A percentile compares a stretch with the other conserved stretches of the same genome.
Evolutionary conservation across 163 green algal species (phyloP).

Genomic region (Chloromonas sp.): DNA sequence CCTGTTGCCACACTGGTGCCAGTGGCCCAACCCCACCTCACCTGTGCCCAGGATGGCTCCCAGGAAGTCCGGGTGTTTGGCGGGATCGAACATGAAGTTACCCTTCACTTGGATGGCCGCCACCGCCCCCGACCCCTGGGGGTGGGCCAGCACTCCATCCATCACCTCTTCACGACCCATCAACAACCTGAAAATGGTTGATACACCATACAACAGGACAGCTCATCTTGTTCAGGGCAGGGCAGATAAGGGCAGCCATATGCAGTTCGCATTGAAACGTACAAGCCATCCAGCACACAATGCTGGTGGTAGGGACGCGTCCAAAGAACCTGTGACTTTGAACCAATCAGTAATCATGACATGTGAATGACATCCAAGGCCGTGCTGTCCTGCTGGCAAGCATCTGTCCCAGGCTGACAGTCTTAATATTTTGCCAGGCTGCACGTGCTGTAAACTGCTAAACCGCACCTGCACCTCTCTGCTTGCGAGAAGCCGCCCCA

Average conservation of each 20-base stretch:
- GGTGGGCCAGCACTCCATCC: constrained; percentile 4
- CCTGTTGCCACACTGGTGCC: too few relatives aligned
- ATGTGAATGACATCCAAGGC: constrained; percentile 1
- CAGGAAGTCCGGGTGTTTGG: constrained; percentile 77
- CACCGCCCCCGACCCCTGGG: constrained; percentile 9
- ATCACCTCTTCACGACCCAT: constrained; percentile 29
- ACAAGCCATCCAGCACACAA: neutral
- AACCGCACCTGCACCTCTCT: constrained; percentile 50
- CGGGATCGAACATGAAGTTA: constrained; percentile 84
- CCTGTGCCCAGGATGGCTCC: constrained; percentile 75
- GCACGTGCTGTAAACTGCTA: neutral
- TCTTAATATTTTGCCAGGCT: neutral
- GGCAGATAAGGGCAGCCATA: neutral
- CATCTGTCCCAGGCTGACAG: constrained; percentile 33
- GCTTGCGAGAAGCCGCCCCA: constrained; percentile 72
- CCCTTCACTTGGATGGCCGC: constrained; percentile 40
- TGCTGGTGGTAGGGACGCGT: neutral
- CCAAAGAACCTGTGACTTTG: neutral
- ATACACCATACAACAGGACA: neutral
- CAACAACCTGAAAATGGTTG: constrained; percentile 6
- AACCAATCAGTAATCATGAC: neutral
- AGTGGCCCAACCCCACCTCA: constrained; percentile 40
- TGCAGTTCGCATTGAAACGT: neutral
- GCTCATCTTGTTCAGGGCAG: neutral
- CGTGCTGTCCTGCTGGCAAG: constrained; percentile 3